Evolutionary conservation across 139 green algal genomes (phyloP).

Genomic region (Coelastrella sp.): DNA sequence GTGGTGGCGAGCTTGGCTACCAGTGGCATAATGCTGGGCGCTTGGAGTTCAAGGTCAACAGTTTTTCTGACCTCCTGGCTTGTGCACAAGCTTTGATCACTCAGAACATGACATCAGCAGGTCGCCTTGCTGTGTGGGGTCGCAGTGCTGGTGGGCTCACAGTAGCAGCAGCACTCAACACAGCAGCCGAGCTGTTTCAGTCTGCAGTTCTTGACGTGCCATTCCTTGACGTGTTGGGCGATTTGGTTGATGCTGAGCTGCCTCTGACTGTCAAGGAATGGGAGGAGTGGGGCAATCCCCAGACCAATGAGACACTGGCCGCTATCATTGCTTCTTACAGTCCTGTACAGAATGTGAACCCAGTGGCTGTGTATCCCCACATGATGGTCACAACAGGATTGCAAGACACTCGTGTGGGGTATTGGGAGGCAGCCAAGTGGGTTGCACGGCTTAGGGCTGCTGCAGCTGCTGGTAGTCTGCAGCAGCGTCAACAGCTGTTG

Average conservation of each 20-base stretch:
- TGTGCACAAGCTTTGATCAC: constrained; percentile 74
- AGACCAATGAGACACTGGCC: constrained; percentile 34
- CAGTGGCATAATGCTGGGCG: constrained; percentile 87
- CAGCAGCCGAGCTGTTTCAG: constrained; percentile 74
- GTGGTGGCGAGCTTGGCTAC: constrained; percentile 85
- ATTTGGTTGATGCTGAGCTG: constrained; percentile 58
- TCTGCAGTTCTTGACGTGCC: constrained; percentile 63
- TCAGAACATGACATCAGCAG: constrained; percentile 64
- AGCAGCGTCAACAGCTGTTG: constrained; percentile 25
- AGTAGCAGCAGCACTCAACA: constrained; percentile 82
- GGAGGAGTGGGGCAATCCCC: constrained; percentile 73
- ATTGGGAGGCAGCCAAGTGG: constrained; percentile 34
- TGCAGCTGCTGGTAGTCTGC: background rate
- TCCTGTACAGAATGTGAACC: constrained; percentile 57
- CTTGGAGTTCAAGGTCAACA: constrained; percentile 83
- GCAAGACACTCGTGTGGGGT: constrained; percentile 54
- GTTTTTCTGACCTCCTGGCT: constrained; percentile 86
- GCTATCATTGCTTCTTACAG: constrained; percentile 50
- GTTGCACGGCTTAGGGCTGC: constrained; percentile 3
- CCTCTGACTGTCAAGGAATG: constrained; percentile 71
- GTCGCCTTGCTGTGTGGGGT: constrained; percentile 72
- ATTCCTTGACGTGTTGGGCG: constrained; percentile 68
- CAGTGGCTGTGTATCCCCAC: constrained; percentile 22
- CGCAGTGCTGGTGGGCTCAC: constrained; percentile 82
- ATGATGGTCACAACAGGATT: constrained; percentile 57